Percentiles rank a stretch among this genome's conserved stretches.
Conservation (phyloP, 352 stramenopile species). For the Globisporangium barbulae region DNA sequence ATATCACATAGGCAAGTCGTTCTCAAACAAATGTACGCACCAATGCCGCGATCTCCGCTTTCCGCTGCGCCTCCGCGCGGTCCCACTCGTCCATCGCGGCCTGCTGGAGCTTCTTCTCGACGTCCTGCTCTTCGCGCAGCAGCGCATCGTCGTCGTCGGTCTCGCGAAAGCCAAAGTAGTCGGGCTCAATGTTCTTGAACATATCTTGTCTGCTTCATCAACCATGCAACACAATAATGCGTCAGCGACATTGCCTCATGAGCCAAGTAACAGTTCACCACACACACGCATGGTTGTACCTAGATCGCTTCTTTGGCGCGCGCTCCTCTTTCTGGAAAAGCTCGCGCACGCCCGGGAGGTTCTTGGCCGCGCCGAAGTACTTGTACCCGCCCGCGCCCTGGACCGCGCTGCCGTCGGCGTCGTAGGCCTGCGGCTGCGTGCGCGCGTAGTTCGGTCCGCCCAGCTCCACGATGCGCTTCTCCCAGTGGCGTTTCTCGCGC, state of each 20-base stretch:
- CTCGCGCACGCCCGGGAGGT: constrained; percentile 94
- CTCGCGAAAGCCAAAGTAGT: constrained; percentile 80
- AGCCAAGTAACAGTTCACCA: no score
- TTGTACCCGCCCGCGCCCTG: constrained; percentile 87
- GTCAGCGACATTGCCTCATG: neutral
- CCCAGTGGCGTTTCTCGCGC: constrained; percentile 90
- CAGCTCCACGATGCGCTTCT: constrained; percentile 87
- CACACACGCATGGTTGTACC: constrained; percentile 13
- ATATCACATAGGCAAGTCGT: neutral
- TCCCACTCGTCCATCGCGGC: constrained; percentile 61
- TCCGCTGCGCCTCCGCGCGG: constrained; percentile 35
- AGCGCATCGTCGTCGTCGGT: constrained; percentile 52
- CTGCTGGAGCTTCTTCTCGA: constrained; percentile 43
- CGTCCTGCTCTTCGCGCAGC: constrained; percentile 41
- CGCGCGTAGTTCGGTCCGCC: constrained; percentile 88
- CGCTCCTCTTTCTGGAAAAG: constrained; percentile 87
- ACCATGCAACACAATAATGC: neutral
- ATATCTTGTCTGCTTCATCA: constrained; percentile 61
- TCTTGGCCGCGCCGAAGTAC: constrained; percentile 97
- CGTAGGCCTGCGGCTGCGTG: constrained; percentile 75
- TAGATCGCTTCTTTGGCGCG: constrained; percentile 50
- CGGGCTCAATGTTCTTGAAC: constrained; percentile 87
- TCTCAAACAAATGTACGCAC: constrained; percentile 16
- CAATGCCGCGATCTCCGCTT: constrained; percentile 33
- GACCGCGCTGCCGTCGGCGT: constrained; percentile 67